Conservation (phyloP, 2,329 filamentous ascomycete species). For the Hymenoscyphus linearis region DNA sequence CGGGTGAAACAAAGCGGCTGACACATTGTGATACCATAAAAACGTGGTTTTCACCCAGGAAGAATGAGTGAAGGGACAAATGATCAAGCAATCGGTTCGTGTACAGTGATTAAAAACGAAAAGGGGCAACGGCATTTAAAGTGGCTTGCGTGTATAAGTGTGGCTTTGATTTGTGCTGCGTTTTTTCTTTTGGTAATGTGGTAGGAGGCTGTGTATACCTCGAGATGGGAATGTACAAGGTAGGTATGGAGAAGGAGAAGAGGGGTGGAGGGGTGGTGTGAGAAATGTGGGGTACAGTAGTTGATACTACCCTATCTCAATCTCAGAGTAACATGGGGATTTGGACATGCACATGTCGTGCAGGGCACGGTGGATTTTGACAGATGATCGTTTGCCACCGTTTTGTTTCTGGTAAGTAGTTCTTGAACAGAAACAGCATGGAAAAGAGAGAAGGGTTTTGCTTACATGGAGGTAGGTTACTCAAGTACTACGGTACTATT, state of each 20-base stretch:
- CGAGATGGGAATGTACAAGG: not conserved
- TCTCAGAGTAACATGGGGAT: not conserved
- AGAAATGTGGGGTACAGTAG: constrained; percentile 4
- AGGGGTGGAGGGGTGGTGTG: not conserved
- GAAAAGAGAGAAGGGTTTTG: not conserved
- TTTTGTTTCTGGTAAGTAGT: too few relatives aligned
- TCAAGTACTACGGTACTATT: not conserved
- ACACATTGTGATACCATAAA: constrained; percentile 9
- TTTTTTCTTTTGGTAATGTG: not conserved
- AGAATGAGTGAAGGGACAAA: constrained; percentile 1
- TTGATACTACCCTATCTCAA: not conserved
- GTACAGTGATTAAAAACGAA: not conserved
- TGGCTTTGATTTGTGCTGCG: not conserved
- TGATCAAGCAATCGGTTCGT: constrained; percentile 7
- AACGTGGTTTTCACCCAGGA: constrained; percentile 5
- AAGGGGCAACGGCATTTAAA: not conserved
- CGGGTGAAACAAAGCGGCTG: constrained; percentile 4
- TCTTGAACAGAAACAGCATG: not conserved
- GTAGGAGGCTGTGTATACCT: not conserved
- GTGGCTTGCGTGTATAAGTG: not conserved
- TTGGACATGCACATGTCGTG: not conserved
- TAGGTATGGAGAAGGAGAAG: not conserved
- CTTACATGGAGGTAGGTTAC: not conserved
- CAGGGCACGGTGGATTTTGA: not conserved
- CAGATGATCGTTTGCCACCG: not conserved